phyloP scores from a whole-genome alignment of 495 filamentous ascomycete species.

The Alectoria sarmentosa region DNA sequence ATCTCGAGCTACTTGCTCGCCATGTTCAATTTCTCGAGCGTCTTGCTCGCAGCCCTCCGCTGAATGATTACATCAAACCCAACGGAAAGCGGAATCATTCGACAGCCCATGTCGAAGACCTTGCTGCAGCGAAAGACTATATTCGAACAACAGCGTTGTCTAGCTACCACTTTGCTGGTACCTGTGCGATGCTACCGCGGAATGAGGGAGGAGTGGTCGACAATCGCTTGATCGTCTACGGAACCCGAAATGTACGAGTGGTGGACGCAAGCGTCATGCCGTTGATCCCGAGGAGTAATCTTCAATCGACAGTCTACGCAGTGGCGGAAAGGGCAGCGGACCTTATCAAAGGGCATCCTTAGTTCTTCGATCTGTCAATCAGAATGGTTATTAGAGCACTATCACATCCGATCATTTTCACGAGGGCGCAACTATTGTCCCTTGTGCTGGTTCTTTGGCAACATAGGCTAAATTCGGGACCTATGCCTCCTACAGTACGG shows the following conservation, averaged over 20 bases:
- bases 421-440: no score
- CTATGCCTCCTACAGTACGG: no score
- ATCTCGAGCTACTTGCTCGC: conserved; percentile 25
- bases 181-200: conserved; percentile 45
- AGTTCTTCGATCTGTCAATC: not conserved
- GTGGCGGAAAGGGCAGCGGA: conserved; percentile 51
- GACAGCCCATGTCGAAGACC: conserved; percentile 17
- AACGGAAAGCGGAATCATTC: conserved; percentile 1
- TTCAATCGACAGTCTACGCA: conserved; percentile 48
- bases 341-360: conserved; percentile 29
- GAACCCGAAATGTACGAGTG: conserved; percentile 40
- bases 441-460: no score
- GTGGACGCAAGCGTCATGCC: conserved; percentile 53
- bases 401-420: not conserved
- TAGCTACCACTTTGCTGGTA: conserved; percentile 39
- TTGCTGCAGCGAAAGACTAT: conserved; percentile 18
- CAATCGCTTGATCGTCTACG: conserved; percentile 41
- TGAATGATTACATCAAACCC: conserved; percentile 17
- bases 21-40: conserved; percentile 13
- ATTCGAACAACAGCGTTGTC: conserved; percentile 23
- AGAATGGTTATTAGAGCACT: not conserved
- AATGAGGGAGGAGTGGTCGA: conserved; percentile 43
- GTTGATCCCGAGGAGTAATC: conserved; percentile 46
- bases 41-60: conserved; percentile 17
- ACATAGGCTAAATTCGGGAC: no score